Conservation (phyloP, 148 eudicot species). For the Linanthus parryae region DNA sequence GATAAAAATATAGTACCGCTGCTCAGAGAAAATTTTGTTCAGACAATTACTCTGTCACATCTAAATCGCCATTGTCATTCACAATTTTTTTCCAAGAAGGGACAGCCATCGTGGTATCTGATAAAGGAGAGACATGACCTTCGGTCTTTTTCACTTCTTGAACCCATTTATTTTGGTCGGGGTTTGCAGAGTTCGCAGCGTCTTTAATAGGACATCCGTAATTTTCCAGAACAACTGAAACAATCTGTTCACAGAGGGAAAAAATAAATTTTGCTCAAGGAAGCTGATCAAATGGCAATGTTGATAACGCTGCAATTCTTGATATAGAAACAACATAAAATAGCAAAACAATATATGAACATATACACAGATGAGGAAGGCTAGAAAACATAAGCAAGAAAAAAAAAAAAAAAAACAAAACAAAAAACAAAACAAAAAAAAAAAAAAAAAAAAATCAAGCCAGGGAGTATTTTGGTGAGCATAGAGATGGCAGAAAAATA, state of each 20-base stretch:
- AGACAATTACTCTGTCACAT: conserved; percentile 53
- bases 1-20: conserved; percentile 1
- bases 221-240: conserved; percentile 79
- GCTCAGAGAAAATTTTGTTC: not conserved
- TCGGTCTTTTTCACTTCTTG: conserved; percentile 59
- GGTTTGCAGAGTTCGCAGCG: conserved; percentile 18
- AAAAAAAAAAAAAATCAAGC: no score
- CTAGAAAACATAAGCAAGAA: no score
- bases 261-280: no score
- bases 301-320: no score
- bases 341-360: no score
- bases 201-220: conserved; percentile 40
- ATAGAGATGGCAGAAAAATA: no score
- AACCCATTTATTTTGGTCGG: conserved; percentile 35
- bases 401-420: no score
- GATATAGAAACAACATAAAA: no score
- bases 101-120: conserved; percentile 30
- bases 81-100: conserved; percentile 79
- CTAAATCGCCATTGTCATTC: conserved; percentile 66
- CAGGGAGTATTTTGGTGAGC: no score
- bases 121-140: conserved; percentile 40
- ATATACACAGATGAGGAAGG: no score
- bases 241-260: conserved; percentile 43
- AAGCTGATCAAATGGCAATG: not conserved
- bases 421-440: no score